Conservation (phyloP, 352 stramenopile genomes). For the Phytopythium helicoides region DNA sequence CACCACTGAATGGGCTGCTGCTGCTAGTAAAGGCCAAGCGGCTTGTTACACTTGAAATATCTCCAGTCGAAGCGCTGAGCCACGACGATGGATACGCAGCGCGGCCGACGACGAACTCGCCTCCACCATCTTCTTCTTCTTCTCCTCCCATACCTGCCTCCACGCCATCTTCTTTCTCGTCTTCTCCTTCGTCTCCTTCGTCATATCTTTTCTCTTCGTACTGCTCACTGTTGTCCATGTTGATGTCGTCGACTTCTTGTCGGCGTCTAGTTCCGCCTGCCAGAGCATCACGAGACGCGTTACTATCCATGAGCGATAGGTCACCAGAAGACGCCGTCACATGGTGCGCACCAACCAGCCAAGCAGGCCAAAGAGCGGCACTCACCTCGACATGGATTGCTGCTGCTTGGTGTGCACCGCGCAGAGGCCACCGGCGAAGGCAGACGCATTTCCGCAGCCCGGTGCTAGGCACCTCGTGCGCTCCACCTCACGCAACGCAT, state of each 20-base stretch:
- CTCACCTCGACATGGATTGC: slow-evolving; percentile 1
- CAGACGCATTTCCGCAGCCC: slow-evolving; percentile 38
- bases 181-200: background rate
- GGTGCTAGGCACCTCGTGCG: slow-evolving; percentile 23
- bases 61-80: too few species aligned
- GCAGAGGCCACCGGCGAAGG: slow-evolving; percentile 49
- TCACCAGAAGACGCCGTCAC: too few species aligned
- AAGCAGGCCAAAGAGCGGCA: too few species aligned
- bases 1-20: too few species aligned
- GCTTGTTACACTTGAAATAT: slow-evolving; percentile 2
- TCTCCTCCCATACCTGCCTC: background rate
- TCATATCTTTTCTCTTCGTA: slow-evolving; percentile 4
- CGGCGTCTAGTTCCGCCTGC: slow-evolving; percentile 6
- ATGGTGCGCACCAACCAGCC: too few species aligned
- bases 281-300: background rate
- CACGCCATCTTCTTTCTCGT: background rate
- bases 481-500: slow-evolving; percentile 25
- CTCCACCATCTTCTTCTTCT: slow-evolving; percentile 20
- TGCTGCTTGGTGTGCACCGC: slow-evolving; percentile 46
- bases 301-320: background rate
- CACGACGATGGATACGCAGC: too few species aligned
- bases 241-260: background rate
- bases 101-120: too few species aligned
- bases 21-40: background rate
- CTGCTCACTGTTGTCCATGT: background rate